Evolutionary conservation across 202 grass and related monocot species (phyloP).

Genomic region (Musa balbisiana): DNA sequence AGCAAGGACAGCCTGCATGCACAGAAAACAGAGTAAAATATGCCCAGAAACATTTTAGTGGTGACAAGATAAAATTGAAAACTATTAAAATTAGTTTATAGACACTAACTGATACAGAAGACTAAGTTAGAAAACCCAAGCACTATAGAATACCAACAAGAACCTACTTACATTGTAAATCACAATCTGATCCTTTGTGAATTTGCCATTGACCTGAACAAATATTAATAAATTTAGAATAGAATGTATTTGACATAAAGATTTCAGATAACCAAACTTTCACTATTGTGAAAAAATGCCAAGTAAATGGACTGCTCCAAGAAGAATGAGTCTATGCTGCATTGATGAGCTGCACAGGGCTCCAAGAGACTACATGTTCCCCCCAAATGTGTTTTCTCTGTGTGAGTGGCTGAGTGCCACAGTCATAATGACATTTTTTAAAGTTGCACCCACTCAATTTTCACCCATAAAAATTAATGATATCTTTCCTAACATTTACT

Average conservation of each 20-base stretch:
- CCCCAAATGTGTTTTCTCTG: too few species aligned
- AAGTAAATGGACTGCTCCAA: too few species aligned
- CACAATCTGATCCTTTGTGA: constrained; percentile 52
- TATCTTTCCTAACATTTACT: background rate
- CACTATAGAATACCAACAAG: constrained; percentile 5
- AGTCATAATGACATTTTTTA: too few species aligned
- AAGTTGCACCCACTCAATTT: too few species aligned
- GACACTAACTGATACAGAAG: background rate
- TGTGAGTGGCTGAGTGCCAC: too few species aligned
- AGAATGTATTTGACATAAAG: background rate
- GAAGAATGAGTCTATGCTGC: background rate
- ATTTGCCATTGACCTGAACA: constrained; percentile 91
- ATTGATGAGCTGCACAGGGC: background rate
- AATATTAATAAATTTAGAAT: background rate
- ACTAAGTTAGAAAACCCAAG: background rate
- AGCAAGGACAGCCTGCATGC: constrained; percentile 69
- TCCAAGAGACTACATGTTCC: too few species aligned
- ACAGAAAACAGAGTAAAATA: background rate
- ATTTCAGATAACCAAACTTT: background rate
- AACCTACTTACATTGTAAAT: constrained; percentile 79
- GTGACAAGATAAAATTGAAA: background rate
- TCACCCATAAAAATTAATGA: background rate
- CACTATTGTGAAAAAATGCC: background rate
- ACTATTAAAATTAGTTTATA: background rate
- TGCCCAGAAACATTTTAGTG: background rate